A percentile compares a stretch with the other conserved stretches of the same genome.
Conservation (phyloP, 192 early-diverging fungal species). For the Coemansia sp. region DNA sequence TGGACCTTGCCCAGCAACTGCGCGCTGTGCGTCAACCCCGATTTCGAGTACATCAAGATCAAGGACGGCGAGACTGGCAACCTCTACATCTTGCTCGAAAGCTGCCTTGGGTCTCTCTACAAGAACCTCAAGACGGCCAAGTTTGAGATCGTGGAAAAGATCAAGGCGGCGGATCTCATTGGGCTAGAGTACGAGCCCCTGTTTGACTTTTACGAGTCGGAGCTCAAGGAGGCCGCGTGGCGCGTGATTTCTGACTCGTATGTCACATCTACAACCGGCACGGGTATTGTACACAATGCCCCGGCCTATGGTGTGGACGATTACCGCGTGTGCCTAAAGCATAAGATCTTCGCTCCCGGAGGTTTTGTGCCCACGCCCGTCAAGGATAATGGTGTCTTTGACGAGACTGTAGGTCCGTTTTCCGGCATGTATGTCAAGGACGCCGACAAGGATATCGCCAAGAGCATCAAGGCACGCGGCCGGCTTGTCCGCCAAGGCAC, state of each 20-base stretch:
- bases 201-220: conserved; percentile 79
- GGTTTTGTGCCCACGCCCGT: conserved; percentile 90
- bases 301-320: conserved; percentile 99
- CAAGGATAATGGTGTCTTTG: conserved; percentile 84
- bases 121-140: conserved; percentile 96
- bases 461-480: conserved; percentile 80
- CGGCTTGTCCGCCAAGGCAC: conserved; percentile 92
- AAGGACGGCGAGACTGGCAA: conserved; percentile 81
- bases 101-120: conserved; percentile 86
- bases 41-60: conserved; percentile 97
- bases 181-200: conserved; percentile 91
- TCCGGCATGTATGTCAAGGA: conserved; percentile 91
- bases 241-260: conserved; percentile 88
- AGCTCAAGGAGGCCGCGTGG: conserved; percentile 83
- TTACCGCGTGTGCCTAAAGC: conserved; percentile 87
- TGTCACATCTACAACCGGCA: conserved; percentile 92
- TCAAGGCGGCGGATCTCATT: conserved; percentile 78
- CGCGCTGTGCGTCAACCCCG: conserved; percentile 91
- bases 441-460: conserved; percentile 96
- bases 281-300: conserved; percentile 97
- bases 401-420: conserved; percentile 76
- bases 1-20: conserved; percentile 98
- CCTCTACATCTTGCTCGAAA: conserved; percentile 85
- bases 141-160: conserved; percentile 79
- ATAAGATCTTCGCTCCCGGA: conserved; percentile 82